Conservation (phyloP, 371 early-diverging fungal genomes). For the Mucor plumbeus region DNA sequence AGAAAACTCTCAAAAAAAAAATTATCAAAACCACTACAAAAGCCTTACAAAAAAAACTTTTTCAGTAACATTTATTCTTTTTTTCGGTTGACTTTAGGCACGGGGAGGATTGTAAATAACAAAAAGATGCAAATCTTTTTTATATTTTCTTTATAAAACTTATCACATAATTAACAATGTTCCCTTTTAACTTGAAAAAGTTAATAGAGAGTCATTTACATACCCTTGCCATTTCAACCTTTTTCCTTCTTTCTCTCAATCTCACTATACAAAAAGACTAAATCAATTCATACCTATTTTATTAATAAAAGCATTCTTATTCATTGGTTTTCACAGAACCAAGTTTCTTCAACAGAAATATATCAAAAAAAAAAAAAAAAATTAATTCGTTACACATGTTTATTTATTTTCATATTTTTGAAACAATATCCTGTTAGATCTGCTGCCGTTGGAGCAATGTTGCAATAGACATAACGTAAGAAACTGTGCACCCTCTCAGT, state of each 20-base stretch:
- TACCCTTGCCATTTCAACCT: constrained; percentile 30
- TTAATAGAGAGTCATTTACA: constrained; percentile 33
- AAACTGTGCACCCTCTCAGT: too few species aligned
- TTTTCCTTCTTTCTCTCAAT: neutral
- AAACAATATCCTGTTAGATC: neutral
- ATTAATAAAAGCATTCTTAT: constrained; percentile 13
- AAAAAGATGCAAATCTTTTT: constrained; percentile 17
- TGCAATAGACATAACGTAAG: too few species aligned
- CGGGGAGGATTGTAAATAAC: constrained; percentile 45
- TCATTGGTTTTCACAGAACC: constrained; percentile 18
- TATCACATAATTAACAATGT: constrained; percentile 17
- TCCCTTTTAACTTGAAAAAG: constrained; percentile 12
- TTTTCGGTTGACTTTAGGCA: constrained; percentile 23
- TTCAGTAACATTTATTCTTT: constrained; percentile 12
- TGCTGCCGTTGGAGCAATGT: neutral
- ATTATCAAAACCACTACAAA: constrained; percentile 12
- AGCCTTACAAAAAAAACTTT: constrained; percentile 23
- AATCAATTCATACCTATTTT: constrained; percentile 1
- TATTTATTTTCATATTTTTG: neutral
- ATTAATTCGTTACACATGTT: constrained; percentile 1
- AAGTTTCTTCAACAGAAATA: constrained; percentile 27
- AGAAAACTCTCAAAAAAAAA: constrained; percentile 5
- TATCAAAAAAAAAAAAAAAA: constrained; percentile 15
- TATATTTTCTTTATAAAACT: constrained; percentile 20
- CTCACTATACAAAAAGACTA: neutral